Percentiles rank a stretch among this genome's conserved stretches.
Evolutionary conservation across 2,329 filamentous ascomycete species (phyloP).

Genomic region (Phyllosticta citrichinensis): DNA sequence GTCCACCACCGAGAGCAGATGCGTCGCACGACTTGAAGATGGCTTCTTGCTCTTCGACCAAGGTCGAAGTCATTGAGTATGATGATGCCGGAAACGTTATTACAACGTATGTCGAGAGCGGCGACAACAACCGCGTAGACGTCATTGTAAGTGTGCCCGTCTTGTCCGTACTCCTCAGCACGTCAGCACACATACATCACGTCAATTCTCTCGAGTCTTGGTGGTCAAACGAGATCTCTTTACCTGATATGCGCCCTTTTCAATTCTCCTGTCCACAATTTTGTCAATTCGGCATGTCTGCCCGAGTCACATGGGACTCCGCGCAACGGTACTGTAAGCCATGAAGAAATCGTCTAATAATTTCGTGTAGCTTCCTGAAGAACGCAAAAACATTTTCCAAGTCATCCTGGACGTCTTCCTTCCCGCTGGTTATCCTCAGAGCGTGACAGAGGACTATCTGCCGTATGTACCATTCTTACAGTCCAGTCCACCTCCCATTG

Average conservation of each 20-base stretch:
- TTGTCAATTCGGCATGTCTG: constrained; percentile 2
- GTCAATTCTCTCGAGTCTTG: background rate
- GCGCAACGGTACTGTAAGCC: background rate
- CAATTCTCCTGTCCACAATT: constrained; percentile 13
- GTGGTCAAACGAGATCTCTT: no score
- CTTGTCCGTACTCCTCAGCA: background rate
- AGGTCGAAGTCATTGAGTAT: constrained; percentile 25
- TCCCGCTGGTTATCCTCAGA: constrained; percentile 79
- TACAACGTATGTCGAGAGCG: constrained; percentile 40
- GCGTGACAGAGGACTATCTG: constrained; percentile 75
- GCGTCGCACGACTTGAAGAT: background rate
- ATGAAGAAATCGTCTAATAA: constrained; percentile 12
- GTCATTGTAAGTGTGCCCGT: constrained; percentile 29
- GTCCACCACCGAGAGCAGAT: background rate
- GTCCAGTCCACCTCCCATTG: background rate
- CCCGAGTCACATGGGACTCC: background rate
- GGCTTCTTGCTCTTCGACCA: background rate
- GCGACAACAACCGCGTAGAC: constrained; percentile 31
- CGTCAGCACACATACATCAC: background rate
- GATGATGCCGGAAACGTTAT: constrained; percentile 43
- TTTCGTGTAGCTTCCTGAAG: constrained; percentile 12
- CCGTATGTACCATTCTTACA: constrained; percentile 35
- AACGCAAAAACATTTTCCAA: constrained; percentile 22
- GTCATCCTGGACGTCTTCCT: constrained; percentile 62
- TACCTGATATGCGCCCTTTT: no score